Evolutionary conservation across 2,329 filamentous ascomycete genomes (phyloP).

Genomic region (Lecanicillium sp.): DNA sequence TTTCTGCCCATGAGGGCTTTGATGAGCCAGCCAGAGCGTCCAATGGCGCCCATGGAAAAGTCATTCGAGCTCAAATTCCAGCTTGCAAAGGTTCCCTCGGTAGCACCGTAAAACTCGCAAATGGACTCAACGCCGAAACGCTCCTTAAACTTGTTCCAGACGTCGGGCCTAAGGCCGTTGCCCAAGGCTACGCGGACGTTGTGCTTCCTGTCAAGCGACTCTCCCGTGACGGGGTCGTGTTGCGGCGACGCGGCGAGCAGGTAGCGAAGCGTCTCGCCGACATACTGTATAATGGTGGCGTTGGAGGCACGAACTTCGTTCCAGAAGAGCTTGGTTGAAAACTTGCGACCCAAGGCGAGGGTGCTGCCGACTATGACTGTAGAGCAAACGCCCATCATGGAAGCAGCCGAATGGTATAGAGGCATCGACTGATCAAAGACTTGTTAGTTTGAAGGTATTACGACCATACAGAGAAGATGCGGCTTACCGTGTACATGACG

Average conservation of each 20-base stretch:
- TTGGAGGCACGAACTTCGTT: constrained; percentile 58
- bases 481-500: constrained; percentile 55
- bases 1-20: constrained; percentile 40
- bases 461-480: too few species aligned
- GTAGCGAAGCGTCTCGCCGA: constrained; percentile 79
- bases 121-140: constrained; percentile 68
- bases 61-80: constrained; percentile 71
- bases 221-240: constrained; percentile 52
- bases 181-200: constrained; percentile 67
- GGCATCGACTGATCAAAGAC: constrained; percentile 64
- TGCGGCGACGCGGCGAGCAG: constrained; percentile 59
- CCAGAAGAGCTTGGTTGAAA: constrained; percentile 72
- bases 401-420: constrained; percentile 75
- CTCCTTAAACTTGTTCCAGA: constrained; percentile 77
- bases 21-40: constrained; percentile 58
- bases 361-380: constrained; percentile 54
- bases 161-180: constrained; percentile 79
- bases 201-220: constrained; percentile 64
- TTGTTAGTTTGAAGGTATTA: too few species aligned
- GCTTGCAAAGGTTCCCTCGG: constrained; percentile 59
- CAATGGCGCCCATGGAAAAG: constrained; percentile 66
- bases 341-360: constrained; percentile 65
- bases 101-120: constrained; percentile 74
- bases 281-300: constrained; percentile 75
- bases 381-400: constrained; percentile 57